phyloP scores from a whole-genome alignment of 306 rosid genomes.

The Pterocarpus santalinus region DNA sequence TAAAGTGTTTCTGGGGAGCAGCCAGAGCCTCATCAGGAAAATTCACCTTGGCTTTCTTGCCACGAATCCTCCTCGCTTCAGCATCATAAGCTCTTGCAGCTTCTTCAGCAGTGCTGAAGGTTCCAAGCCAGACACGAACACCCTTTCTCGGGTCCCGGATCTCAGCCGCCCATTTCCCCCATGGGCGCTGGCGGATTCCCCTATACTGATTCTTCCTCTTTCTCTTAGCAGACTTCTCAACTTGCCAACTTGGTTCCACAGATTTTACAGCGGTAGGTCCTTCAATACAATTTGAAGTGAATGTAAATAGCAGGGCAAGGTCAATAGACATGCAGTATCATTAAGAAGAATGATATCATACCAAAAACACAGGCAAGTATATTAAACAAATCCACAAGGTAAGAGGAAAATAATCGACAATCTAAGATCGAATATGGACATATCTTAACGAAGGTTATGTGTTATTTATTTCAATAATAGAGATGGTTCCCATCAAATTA shows the following conservation, averaged over 20 bases:
- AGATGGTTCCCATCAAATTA: slow-evolving; percentile 15
- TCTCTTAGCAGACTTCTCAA: slow-evolving; percentile 75
- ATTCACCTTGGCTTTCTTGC: slow-evolving; percentile 94
- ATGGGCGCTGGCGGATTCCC: slow-evolving; percentile 97
- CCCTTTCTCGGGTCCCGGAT: slow-evolving; percentile 98
- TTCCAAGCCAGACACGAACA: slow-evolving; percentile 98
- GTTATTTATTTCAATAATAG: background rate
- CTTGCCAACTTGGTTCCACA: slow-evolving; percentile 60
- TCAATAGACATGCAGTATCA: slow-evolving; percentile 31
- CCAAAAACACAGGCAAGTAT: slow-evolving; percentile 9
- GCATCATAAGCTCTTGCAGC: slow-evolving; percentile 98
- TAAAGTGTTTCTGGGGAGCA: slow-evolving; percentile 56
- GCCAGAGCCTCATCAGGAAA: slow-evolving; percentile 77
- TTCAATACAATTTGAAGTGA: slow-evolving; percentile 43
- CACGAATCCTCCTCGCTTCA: slow-evolving; percentile 94
- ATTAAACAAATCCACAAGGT: background rate
- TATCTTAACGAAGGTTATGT: background rate
- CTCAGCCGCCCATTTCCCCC: slow-evolving; percentile 99
- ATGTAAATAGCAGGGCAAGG: background rate
- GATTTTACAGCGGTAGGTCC: slow-evolving; percentile 63
- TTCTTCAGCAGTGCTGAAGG: slow-evolving; percentile 97
- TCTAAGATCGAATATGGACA: background rate
- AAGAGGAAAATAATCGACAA: background rate
- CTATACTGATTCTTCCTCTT: slow-evolving; percentile 90
- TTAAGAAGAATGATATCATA: background rate